phyloP scores from a whole-genome alignment of 331 rosid species.

The Acacia concinna region DNA sequence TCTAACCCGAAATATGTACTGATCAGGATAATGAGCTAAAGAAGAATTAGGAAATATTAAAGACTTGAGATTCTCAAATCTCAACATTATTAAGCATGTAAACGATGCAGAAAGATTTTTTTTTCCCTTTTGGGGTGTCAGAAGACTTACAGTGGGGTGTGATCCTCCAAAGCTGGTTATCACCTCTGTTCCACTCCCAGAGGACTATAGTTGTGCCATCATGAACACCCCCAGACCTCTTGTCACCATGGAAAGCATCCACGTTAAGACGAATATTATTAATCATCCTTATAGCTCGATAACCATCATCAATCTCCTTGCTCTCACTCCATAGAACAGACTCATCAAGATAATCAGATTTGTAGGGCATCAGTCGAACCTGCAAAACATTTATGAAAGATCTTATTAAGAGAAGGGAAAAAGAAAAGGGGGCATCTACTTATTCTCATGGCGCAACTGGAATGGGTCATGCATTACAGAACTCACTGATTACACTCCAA shows the following conservation, averaged over 20 bases:
- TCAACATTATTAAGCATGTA: neutral
- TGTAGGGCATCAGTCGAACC: conserved; percentile 65
- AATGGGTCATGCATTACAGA: neutral
- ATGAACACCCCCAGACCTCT: conserved; percentile 76
- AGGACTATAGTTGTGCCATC: conserved; percentile 76
- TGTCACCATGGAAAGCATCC: conserved; percentile 85
- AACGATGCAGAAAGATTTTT: conserved; percentile 1
- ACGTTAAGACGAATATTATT: conserved; percentile 67
- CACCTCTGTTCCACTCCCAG: conserved; percentile 79
- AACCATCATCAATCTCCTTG: conserved; percentile 60
- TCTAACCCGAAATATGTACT: neutral
- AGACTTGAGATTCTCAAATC: neutral
- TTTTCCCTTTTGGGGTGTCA: neutral
- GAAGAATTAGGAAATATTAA: neutral
- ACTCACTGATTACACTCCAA: neutral
- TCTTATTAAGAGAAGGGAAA: neutral
- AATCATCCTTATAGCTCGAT: conserved; percentile 76
- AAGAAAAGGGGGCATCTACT: neutral
- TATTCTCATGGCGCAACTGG: neutral
- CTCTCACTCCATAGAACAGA: conserved; percentile 82
- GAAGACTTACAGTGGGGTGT: conserved; percentile 63
- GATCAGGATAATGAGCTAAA: neutral
- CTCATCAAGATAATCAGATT: conserved; percentile 60
- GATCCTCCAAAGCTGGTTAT: conserved; percentile 82
- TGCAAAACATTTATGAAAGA: conserved; percentile 32